A percentile compares a stretch with the other conserved stretches of the same genome.
Evolutionary conservation across 1,284 basidiomycete species (phyloP).

Genomic region (Abortiporus biennis): DNA sequence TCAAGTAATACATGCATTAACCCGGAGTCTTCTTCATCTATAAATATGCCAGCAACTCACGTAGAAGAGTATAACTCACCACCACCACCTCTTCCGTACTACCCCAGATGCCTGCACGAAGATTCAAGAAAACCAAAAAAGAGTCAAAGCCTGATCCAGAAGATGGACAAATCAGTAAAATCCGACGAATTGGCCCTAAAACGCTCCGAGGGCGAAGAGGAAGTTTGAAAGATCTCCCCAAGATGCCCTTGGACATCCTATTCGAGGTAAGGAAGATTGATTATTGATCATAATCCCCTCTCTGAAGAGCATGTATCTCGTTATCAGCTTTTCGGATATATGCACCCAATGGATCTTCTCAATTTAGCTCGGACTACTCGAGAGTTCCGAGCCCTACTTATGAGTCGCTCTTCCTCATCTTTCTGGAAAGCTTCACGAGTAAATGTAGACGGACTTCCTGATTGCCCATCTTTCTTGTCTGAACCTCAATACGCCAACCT

Average conservation of each 20-base stretch:
- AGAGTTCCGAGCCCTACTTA: conserved; percentile 9
- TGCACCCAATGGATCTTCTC: conserved; percentile 15
- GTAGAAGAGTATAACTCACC: too few relatives aligned
- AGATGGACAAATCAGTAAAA: too few relatives aligned
- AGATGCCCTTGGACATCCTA: neutral
- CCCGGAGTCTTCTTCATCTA: too few relatives aligned
- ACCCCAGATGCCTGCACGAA: too few relatives aligned
- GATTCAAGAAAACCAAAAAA: too few relatives aligned
- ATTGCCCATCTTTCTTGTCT: conserved; percentile 15
- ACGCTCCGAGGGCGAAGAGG: too few relatives aligned
- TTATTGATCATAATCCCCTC: neutral
- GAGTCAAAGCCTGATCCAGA: too few relatives aligned
- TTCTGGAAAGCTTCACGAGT: conserved; percentile 11
- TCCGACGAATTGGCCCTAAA: too few relatives aligned
- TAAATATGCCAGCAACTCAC: too few relatives aligned
- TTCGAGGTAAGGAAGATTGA: neutral
- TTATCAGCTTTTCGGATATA: conserved; percentile 6
- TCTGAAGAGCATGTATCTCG: neutral
- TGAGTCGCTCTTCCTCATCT: conserved; percentile 8
- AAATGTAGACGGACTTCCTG: conserved; percentile 10
- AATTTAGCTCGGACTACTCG: conserved; percentile 12
- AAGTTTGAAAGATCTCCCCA: neutral
- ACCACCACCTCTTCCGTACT: too few relatives aligned
- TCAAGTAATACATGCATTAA: too few relatives aligned
- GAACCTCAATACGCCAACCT: conserved; percentile 15